Evolutionary conservation across 208 protist genomes (phyloP).

Genomic region (Herpetomonas samuelpessoai): DNA sequence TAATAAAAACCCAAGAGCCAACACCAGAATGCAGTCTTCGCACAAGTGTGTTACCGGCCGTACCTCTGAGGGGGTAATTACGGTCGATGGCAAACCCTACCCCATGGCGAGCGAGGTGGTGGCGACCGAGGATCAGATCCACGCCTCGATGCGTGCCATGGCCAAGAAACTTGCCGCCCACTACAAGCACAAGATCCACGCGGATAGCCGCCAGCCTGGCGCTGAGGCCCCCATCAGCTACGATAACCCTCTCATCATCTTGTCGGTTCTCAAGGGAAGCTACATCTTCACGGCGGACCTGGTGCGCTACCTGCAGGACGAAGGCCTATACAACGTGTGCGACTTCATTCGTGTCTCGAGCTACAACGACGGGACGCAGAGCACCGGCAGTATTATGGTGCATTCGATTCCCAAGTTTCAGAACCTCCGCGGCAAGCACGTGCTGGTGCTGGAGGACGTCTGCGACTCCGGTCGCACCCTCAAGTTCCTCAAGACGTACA

Average conservation of each 20-base stretch:
- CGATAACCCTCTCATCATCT: constrained; percentile 81
- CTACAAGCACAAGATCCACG: constrained; percentile 59
- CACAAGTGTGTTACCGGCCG: constrained; percentile 26
- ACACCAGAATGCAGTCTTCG: constrained; percentile 13
- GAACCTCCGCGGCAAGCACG: constrained; percentile 72
- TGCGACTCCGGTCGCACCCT: constrained; percentile 82
- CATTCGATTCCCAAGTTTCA: constrained; percentile 51
- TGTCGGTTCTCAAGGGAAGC: constrained; percentile 89
- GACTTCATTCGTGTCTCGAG: constrained; percentile 84
- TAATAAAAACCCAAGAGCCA: constrained; percentile 4
- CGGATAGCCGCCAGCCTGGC: constrained; percentile 20
- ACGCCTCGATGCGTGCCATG: constrained; percentile 39
- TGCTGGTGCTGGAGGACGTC: constrained; percentile 91
- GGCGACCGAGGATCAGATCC: constrained; percentile 71
- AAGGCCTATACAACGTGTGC: constrained; percentile 64
- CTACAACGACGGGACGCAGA: constrained; percentile 68
- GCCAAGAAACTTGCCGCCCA: constrained; percentile 60
- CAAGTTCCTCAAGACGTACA: constrained; percentile 40
- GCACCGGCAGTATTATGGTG: constrained; percentile 59
- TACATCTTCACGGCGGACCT: constrained; percentile 92
- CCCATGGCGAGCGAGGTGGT: constrained; percentile 72
- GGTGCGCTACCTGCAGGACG: constrained; percentile 73
- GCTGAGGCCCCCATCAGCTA: constrained; percentile 50
- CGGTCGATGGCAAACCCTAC: constrained; percentile 72
- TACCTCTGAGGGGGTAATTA: constrained; percentile 44